phyloP scores from a whole-genome alignment of 345 rosid species.

The Cochlearia excelsa region DNA sequence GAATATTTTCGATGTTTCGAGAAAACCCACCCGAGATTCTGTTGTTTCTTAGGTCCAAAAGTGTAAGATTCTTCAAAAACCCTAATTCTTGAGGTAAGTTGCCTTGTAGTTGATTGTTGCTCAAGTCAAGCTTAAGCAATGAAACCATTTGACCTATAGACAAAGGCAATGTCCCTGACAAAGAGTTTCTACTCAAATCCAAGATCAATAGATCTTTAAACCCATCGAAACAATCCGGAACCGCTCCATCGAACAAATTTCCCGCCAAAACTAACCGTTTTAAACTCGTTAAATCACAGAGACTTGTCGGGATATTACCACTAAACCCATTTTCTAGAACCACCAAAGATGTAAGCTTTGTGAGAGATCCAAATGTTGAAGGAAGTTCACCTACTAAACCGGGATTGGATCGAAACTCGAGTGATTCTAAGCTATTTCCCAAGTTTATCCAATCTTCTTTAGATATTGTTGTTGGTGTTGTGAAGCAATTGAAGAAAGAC shows the following conservation, averaged over 20 bases:
- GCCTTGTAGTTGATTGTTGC: conserved; percentile 61
- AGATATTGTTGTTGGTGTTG: conserved; percentile 37
- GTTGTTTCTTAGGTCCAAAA: conserved; percentile 75
- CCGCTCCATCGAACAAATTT: conserved; percentile 50
- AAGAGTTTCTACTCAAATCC: conserved; percentile 67
- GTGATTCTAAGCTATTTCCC: conserved; percentile 46
- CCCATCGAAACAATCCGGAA: conserved; percentile 53
- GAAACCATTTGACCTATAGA: conserved; percentile 55
- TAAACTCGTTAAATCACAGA: conserved; percentile 49
- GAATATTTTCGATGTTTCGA: conserved; percentile 46
- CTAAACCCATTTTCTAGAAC: conserved; percentile 66
- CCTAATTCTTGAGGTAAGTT: conserved; percentile 45
- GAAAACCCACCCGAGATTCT: conserved; percentile 63
- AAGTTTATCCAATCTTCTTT: conserved; percentile 51
- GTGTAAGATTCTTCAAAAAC: conserved; percentile 59
- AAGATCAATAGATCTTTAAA: conserved; percentile 59
- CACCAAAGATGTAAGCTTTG: conserved; percentile 68
- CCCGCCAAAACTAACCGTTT: conserved; percentile 67
- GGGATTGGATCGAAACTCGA: conserved; percentile 75
- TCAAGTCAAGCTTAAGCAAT: conserved; percentile 76
- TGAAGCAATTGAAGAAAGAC: conserved; percentile 70
- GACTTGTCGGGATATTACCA: conserved; percentile 49
- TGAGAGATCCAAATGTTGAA: conserved; percentile 45
- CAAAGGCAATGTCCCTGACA: conserved; percentile 59
- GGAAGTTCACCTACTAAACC: conserved; percentile 72